Conservation (phyloP, 2,329 filamentous ascomycete genomes). For the Ophioceras dolichostomum region DNA sequence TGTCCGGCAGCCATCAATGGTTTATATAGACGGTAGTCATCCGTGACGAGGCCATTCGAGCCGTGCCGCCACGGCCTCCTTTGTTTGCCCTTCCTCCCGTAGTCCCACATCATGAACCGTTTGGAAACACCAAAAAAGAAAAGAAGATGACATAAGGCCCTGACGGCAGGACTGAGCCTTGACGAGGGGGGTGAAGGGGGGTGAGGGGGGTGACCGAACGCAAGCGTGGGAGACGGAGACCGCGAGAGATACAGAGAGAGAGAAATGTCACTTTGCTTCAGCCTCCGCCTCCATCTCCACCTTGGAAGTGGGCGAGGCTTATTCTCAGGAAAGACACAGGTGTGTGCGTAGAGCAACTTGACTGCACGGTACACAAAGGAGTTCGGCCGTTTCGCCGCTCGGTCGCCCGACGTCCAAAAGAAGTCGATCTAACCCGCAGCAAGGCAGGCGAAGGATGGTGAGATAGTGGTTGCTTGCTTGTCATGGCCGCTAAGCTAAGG, state of each 20-base stretch:
- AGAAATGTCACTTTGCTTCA: background rate
- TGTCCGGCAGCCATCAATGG: background rate
- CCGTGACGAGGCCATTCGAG: too few species aligned
- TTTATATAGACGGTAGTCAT: conserved; percentile 6
- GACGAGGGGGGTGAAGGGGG: background rate
- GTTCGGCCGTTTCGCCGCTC: background rate
- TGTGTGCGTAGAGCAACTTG: too few species aligned
- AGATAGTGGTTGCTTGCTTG: too few species aligned
- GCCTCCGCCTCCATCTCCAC: background rate
- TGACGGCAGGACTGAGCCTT: background rate
- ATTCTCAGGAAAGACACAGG: background rate
- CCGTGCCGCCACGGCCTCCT: too few species aligned
- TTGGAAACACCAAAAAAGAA: too few species aligned
- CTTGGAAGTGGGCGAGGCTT: background rate
- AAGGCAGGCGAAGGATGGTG: too few species aligned
- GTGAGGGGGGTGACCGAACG: background rate
- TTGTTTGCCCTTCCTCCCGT: too few species aligned
- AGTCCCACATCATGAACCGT: too few species aligned
- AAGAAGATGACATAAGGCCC: conserved; percentile 2
- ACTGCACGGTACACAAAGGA: background rate
- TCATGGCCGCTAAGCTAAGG: too few species aligned
- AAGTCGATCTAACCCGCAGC: too few species aligned
- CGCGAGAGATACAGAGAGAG: background rate
- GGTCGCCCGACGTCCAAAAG: too few species aligned
- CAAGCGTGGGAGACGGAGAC: too few species aligned